Evolutionary conservation across 495 filamentous ascomycete genomes (phyloP).

Genomic region (Aspergillus steynii): DNA sequence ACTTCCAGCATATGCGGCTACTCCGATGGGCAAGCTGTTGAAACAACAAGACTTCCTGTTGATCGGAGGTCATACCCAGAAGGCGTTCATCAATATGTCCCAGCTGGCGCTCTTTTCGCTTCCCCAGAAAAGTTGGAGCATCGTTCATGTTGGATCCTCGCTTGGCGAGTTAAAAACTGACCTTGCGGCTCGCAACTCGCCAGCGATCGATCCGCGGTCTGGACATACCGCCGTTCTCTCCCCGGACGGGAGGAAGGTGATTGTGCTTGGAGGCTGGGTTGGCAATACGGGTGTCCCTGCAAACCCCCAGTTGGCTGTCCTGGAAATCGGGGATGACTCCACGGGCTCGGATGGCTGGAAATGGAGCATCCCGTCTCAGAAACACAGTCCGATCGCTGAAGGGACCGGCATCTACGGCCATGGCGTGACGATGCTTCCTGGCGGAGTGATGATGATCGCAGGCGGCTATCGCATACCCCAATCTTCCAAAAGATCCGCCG

Average conservation of each 20-base stretch:
- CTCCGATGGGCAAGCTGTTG: constrained; percentile 48
- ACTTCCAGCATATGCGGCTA: constrained; percentile 59
- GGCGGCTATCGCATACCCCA: constrained; percentile 74
- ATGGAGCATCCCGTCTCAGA: constrained; percentile 63
- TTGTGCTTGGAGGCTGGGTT: constrained; percentile 90
- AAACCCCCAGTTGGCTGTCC: constrained; percentile 73
- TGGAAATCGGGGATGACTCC: constrained; percentile 70
- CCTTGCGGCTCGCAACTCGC: constrained; percentile 42
- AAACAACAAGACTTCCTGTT: constrained; percentile 77
- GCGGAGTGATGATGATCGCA: constrained; percentile 84
- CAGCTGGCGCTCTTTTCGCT: constrained; percentile 84
- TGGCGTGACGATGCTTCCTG: constrained; percentile 78
- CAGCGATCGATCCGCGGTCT: constrained; percentile 69
- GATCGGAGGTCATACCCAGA: constrained; percentile 79
- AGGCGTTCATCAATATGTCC: constrained; percentile 91
- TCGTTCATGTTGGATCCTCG: constrained; percentile 61
- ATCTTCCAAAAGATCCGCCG: constrained; percentile 41
- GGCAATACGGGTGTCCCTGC: constrained; percentile 74
- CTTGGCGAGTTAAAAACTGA: constrained; percentile 41
- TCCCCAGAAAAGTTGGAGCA: constrained; percentile 84
- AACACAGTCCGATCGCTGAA: constrained; percentile 39
- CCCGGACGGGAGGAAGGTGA: constrained; percentile 68
- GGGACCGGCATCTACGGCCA: constrained; percentile 78
- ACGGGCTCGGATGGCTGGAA: constrained; percentile 68
- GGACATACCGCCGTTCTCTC: constrained; percentile 83